These are phyloP conservation scores for Gilbertella persicaria DNA, from an alignment of 371 early-diverging fungal genomes.

Conservation along the genomic window DNA sequence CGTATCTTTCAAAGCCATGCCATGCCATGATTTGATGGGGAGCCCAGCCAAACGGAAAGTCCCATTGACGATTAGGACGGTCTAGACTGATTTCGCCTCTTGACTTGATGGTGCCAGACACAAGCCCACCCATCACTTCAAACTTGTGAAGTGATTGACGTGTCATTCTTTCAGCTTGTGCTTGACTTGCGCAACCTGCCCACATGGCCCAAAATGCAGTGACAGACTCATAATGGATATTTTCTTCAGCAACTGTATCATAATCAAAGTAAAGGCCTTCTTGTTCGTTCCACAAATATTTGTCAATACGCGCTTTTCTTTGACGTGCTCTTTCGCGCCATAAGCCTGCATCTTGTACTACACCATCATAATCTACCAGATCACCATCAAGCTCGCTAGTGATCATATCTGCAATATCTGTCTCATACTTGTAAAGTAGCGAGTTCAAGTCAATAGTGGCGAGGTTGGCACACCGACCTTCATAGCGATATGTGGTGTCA, in stretches of 20 bases:
- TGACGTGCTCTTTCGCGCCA: slow-evolving; percentile 47
- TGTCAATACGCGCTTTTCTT: slow-evolving; percentile 55
- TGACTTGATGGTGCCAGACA: slow-evolving; percentile 82
- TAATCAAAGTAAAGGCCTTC: slow-evolving; percentile 59
- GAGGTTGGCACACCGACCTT: slow-evolving; percentile 83
- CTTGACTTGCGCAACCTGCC: slow-evolving; percentile 61
- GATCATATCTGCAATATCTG: slow-evolving; percentile 78
- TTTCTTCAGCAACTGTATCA: slow-evolving; percentile 48
- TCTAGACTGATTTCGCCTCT: slow-evolving; percentile 73
- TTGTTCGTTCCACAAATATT: slow-evolving; percentile 64
- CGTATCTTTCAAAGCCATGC: slow-evolving; percentile 83
- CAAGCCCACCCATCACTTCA: slow-evolving; percentile 84
- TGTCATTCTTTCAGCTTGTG: slow-evolving; percentile 59
- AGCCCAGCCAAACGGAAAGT: slow-evolving; percentile 95
- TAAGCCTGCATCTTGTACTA: slow-evolving; percentile 28
- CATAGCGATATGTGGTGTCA: slow-evolving; percentile 92
- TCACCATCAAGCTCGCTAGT: slow-evolving; percentile 56
- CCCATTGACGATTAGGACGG: slow-evolving; percentile 95
- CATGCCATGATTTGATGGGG: slow-evolving; percentile 96
- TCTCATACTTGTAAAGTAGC: slow-evolving; percentile 90
- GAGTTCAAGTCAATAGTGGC: slow-evolving; percentile 89
- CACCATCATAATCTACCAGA: slow-evolving; percentile 14
- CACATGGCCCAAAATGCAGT: slow-evolving; percentile 74
- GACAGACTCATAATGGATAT: slow-evolving; percentile 64
- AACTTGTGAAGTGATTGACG: slow-evolving; percentile 55